Percentiles rank a stretch among this genome's conserved stretches.
These are phyloP conservation scores for Puya raimondii DNA, from an alignment of 176 grass and related monocot genomes.

Conservation along the genomic window DNA sequence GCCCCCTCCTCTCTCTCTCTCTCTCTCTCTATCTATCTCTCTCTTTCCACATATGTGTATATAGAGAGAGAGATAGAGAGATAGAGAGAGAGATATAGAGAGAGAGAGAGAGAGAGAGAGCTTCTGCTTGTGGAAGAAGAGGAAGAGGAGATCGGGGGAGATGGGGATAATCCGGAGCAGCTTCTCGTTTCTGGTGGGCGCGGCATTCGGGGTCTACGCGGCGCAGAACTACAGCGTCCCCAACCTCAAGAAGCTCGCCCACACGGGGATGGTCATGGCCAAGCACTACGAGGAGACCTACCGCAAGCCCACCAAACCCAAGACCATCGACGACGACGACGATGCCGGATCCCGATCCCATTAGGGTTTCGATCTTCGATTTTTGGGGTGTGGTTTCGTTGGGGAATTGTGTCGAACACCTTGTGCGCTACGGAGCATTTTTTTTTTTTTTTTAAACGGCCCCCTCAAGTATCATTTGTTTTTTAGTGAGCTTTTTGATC, in stretches of 20 bases:
- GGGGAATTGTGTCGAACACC: too few species aligned
- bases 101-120: not conserved
- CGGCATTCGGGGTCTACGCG: constrained; percentile 37
- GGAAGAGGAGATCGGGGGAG: not conserved
- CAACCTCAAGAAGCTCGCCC: constrained; percentile 27
- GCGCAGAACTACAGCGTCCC: constrained; percentile 71
- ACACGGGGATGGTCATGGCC: constrained; percentile 27
- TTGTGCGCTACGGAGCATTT: too few species aligned
- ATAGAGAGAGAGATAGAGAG: not conserved
- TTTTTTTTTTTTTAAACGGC: too few species aligned
- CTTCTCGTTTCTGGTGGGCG: constrained; percentile 45
- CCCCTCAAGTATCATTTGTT: too few species aligned
- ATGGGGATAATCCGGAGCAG: constrained; percentile 29
- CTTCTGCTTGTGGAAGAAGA: too few species aligned
- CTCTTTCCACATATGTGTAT: not conserved
- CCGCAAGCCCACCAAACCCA: constrained; percentile 26
- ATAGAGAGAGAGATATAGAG: not conserved
- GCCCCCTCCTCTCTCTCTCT: not conserved
- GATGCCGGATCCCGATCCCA: not conserved
- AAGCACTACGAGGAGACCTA: constrained; percentile 56
- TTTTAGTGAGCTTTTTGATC: too few species aligned
- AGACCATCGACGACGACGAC: not conserved
- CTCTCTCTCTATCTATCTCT: not conserved
- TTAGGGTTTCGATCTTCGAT: too few species aligned
- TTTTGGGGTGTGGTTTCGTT: too few species aligned